Base-by-base conservation (phyloP, 2,329 filamentous ascomycete species). In the Xylaria sp. region DNA sequence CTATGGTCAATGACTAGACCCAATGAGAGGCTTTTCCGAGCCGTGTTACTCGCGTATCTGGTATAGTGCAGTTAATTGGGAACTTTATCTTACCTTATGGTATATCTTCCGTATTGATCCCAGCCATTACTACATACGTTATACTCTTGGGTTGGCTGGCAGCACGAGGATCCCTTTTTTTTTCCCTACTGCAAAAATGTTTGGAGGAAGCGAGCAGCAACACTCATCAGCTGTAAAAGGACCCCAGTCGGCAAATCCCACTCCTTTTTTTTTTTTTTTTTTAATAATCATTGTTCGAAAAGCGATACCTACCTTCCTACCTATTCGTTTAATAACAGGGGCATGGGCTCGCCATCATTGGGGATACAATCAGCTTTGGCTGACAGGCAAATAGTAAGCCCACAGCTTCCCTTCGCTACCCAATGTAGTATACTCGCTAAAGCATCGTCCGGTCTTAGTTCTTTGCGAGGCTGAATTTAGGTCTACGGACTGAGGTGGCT, bases 341-440 rank as follows among this genome's bases (percentile, higher is more conserved):
- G 31, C 29, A 58, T 47, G 45, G 53, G 54, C 38, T 11, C 53
- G 2, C n/a, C n/a, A 27, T 54, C 17, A 42, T 58, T 20, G 27
- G 45, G 59, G 39, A 29, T 29, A 49, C n/a, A 36, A 29, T 54
- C 49, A 55, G 55, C 60, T 36, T 38, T 13, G 22, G 61, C 45
- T 64, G 61, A 59, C 54, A 44, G 49, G 38, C 2, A 27, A 29
- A 51, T 11, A 55, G 54, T 55, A 60, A 63, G 55, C 60, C 39
- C 25, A 54, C 17, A 47, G 38, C 29, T 44, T 56, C 36, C 17
- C 29, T 33, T 7, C 17, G 42, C 11, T 29, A 7, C 22, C 22
- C 15, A 20, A 20, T 20, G 20, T 36, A 15, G 6, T 13, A n/a
- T 44, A 15, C 31, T 61, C 50, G 59, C 59, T 47, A 61, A 61